Base-by-base conservation (phyloP, 176 grass and related monocot species). In the Aegilops sharonensis region DNA sequence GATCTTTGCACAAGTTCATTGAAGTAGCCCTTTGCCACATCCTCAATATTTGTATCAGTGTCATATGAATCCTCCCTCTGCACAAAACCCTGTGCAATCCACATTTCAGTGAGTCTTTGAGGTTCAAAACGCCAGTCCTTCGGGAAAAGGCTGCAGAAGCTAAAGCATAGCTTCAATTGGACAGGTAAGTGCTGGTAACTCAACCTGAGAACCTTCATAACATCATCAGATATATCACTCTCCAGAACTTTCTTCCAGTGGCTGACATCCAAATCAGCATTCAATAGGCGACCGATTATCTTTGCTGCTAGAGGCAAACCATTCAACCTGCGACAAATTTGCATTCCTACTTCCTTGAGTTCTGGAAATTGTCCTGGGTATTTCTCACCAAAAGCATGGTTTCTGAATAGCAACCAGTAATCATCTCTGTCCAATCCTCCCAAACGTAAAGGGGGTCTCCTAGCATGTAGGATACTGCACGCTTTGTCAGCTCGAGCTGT, bases 81-180 rank as follows among this genome's bases (percentile, higher is more conserved):
- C 20, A 89, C 71, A 63, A 96, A 89, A 48, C 94, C 94, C 21
- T 93, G 87, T 4, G 91, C 82, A n/a, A 91, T 88, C 94, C 94
- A 96, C 84, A 96, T 91, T 66, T 88, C 70, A 66, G 88, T 83
- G 56, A 93, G 83, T 17, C 29, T 84, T 39, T 71, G 66, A 18
- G 84, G 72, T 6, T 83, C 60, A 67, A 96, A 89, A 68, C 25
- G 78, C 81, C 85, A 91, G 4, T 83, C 39, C 80, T 91, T 90
- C 10, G 89, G 91, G 25, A 96, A 93, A 17, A 93, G 77, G 64
- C 91, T 63, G 68, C 91, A 93, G 72, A 89, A 93, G 12, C 89
- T 64, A 52, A 96, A 96, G 91, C 94, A 96, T 35, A 69, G 78
- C 64, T 96, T 75, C 48, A 96, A 40, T 29, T 89, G 85, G 67